Conservation (phyloP, 805 yeast genomes). For the Barnettozyma pratensis region DNA sequence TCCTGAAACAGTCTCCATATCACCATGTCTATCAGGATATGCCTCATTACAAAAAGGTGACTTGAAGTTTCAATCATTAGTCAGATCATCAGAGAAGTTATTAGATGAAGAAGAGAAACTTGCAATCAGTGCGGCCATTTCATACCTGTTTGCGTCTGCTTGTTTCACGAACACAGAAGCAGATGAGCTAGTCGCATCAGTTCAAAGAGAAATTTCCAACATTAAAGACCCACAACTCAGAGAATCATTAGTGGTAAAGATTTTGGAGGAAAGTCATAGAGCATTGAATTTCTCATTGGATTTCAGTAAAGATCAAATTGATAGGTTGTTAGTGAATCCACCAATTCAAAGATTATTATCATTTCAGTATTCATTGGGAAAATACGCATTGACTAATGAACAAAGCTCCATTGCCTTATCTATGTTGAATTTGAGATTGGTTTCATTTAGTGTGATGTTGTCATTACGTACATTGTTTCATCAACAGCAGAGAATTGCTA, state of each 20-base stretch:
- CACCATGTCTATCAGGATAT: conserved; percentile 47
- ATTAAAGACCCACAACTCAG: conserved; percentile 22
- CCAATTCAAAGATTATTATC: conserved; percentile 71
- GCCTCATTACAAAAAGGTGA: conserved; percentile 26
- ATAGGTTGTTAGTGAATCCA: conserved; percentile 68
- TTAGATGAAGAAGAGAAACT: conserved; percentile 13
- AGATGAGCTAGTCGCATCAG: conserved; percentile 63
- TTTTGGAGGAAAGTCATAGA: conserved; percentile 65
- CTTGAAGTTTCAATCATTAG: conserved; percentile 11
- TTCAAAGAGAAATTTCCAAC: conserved; percentile 41
- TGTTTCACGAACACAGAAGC: conserved; percentile 62
- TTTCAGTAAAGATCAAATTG: conserved; percentile 68
- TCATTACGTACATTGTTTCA: conserved; percentile 56
- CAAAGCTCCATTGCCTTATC: conserved; percentile 37
- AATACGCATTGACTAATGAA: conserved; percentile 20
- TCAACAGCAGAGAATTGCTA: conserved; percentile 55
- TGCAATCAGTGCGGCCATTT: conserved; percentile 51
- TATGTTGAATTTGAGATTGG: conserved; percentile 60
- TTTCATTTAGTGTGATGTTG: conserved; percentile 66
- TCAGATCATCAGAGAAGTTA: background rate
- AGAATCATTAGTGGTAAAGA: conserved; percentile 33
- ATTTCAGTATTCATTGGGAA: conserved; percentile 64
- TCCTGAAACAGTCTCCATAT: conserved; percentile 36
- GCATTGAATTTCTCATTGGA: conserved; percentile 70
- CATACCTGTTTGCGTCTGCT: conserved; percentile 62